phyloP scores from a whole-genome alignment of 371 early-diverging fungal genomes.

The Mortierella sp. region DNA sequence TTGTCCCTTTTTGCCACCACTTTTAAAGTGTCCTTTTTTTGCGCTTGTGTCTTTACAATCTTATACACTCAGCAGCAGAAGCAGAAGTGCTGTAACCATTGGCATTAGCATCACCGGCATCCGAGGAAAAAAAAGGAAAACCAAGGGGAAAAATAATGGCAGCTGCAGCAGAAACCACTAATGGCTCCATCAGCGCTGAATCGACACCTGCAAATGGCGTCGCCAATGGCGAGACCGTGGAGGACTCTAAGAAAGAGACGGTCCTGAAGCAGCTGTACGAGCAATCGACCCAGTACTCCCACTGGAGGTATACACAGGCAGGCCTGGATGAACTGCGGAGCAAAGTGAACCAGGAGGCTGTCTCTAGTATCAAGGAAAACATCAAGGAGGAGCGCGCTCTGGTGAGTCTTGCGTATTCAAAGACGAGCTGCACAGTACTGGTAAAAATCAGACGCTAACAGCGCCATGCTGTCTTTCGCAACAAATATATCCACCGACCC shows the following conservation, averaged over 20 bases:
- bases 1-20: slow-evolving; percentile 29
- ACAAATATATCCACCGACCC: no score
- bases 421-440: no score
- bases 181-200: not conserved
- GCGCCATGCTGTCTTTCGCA: not conserved
- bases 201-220: not conserved
- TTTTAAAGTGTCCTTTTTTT: no score
- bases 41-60: no score
- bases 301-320: slow-evolving; percentile 77
- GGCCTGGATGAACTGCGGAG: slow-evolving; percentile 71
- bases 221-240: not conserved
- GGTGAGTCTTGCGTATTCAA: no score
- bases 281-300: slow-evolving; percentile 71
- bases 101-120: not conserved
- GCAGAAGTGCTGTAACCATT: no score
- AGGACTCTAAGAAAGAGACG: slow-evolving; percentile 9
- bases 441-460: no score
- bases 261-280: slow-evolving; percentile 50
- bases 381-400: slow-evolving; percentile 61
- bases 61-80: no score
- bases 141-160: not conserved
- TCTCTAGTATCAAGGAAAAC: slow-evolving; percentile 67
- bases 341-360: slow-evolving; percentile 65
- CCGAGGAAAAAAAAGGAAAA: not conserved
- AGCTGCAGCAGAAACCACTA: slow-evolving; percentile 13